Conservation (phyloP, 495 filamentous ascomycete species). For the Aspergillus avenaceus region DNA sequence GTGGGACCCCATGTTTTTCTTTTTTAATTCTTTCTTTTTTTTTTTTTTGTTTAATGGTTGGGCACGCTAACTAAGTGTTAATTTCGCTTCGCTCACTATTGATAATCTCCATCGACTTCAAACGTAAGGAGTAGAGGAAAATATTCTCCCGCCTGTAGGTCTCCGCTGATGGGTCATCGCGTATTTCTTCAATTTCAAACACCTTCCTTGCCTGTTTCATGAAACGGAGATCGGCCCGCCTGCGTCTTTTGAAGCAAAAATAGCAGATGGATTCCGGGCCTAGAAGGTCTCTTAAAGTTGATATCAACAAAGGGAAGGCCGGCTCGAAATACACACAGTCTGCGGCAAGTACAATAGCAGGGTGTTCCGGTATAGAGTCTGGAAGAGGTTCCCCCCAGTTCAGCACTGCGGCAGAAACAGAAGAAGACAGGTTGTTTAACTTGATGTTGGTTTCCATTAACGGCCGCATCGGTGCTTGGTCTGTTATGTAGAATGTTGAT, state of each 20-base stretch:
- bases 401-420: conserved; percentile 58
- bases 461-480: conserved; percentile 76
- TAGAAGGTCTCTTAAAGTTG: conserved; percentile 66
- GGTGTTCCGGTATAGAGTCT: conserved; percentile 35
- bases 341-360: conserved; percentile 82
- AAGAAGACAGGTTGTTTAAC: conserved; percentile 65
- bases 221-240: conserved; percentile 70
- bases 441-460: conserved; percentile 81
- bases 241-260: conserved; percentile 92
- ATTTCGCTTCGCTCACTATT: not conserved
- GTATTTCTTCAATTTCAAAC: conserved; percentile 60
- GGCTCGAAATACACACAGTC: conserved; percentile 98
- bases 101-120: conserved; percentile 24
- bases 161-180: conserved; percentile 53
- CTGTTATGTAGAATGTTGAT: conserved; percentile 67
- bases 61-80: too few species aligned
- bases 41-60: too few species aligned
- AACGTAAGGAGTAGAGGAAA: conserved; percentile 58
- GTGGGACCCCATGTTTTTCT: too few species aligned
- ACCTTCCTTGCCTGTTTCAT: conserved; percentile 62
- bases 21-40: too few species aligned
- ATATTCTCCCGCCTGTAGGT: conserved; percentile 58
- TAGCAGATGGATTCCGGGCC: conserved; percentile 64
- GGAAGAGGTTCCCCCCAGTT: conserved; percentile 63
- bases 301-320: conserved; percentile 79